Evolutionary conservation across 441 rosid species (phyloP).

Genomic region (Croton laevigatus): DNA sequence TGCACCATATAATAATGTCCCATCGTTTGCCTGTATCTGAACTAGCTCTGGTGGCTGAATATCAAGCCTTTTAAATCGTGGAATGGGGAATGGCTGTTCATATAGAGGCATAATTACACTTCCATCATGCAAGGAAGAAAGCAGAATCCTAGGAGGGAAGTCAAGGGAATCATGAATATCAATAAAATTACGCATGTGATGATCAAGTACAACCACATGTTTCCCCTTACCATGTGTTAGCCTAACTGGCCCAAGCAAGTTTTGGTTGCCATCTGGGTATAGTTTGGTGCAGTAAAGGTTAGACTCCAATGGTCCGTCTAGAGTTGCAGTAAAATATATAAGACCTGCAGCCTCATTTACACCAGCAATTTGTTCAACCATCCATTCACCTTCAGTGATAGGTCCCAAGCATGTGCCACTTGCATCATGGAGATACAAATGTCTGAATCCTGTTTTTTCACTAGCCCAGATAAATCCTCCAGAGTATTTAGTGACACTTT

Average conservation of each 20-base stretch:
- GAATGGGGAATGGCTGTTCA: conserved; percentile 57
- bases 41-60: conserved; percentile 76
- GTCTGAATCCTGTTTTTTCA: conserved; percentile 84
- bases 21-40: conserved; percentile 70
- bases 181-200: conserved; percentile 74
- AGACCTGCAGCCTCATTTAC: conserved; percentile 64
- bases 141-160: conserved; percentile 63
- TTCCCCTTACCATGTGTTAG: conserved; percentile 85
- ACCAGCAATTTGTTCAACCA: conserved; percentile 94
- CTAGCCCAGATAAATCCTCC: conserved; percentile 96
- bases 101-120: conserved; percentile 54
- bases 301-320: conserved; percentile 75
- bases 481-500: conserved; percentile 43
- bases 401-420: conserved; percentile 73
- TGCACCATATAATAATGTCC: conserved; percentile 64
- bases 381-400: conserved; percentile 86
- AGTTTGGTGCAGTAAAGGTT: conserved; percentile 66
- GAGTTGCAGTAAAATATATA: conserved; percentile 83
- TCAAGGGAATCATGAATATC: conserved; percentile 84
- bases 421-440: conserved; percentile 76
- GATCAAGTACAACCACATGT: conserved; percentile 79
- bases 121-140: conserved; percentile 68
- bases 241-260: conserved; percentile 48
- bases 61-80: conserved; percentile 51
- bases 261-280: conserved; percentile 35